A percentile compares a stretch with the other conserved stretches of the same genome.
These are phyloP conservation scores for Camelina neglecta DNA, from an alignment of 345 rosid species.

Conservation along the genomic window DNA sequence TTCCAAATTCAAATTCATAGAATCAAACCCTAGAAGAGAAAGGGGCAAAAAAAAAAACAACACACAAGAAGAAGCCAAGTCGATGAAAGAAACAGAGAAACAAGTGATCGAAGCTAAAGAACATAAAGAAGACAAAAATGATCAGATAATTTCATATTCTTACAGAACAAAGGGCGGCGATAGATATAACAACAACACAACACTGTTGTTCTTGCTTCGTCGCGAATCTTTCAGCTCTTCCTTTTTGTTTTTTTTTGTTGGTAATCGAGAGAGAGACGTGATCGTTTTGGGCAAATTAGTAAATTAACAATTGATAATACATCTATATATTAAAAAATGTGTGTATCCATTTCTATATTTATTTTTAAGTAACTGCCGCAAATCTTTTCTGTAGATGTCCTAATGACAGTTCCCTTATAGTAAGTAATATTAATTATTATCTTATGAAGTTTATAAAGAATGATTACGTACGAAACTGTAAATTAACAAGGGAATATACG, in stretches of 20 bases:
- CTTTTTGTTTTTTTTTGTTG: background rate
- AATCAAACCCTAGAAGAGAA: slow-evolving; percentile 31
- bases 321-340: background rate
- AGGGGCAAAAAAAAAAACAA: background rate
- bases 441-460: background rate
- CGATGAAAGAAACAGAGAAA: slow-evolving; percentile 7
- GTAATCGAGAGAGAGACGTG: slow-evolving; percentile 32
- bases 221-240: slow-evolving; percentile 22
- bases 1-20: background rate
- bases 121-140: background rate
- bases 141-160: slow-evolving; percentile 27
- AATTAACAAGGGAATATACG: background rate
- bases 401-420: background rate
- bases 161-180: slow-evolving; percentile 35
- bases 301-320: background rate
- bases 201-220: slow-evolving; percentile 30
- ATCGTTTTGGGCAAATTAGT: background rate
- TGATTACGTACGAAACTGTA: background rate
- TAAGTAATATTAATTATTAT: background rate
- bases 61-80: background rate
- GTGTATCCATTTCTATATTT: background rate
- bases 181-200: background rate
- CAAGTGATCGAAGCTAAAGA: slow-evolving; percentile 13
- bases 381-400: slow-evolving; percentile 22
- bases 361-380: slow-evolving; percentile 35